Evolutionary conservation across 352 stramenopile genomes (phyloP), one percentile per base, ranked within the genome.

Genomic region (Phytophthora pinifolia): DNA sequence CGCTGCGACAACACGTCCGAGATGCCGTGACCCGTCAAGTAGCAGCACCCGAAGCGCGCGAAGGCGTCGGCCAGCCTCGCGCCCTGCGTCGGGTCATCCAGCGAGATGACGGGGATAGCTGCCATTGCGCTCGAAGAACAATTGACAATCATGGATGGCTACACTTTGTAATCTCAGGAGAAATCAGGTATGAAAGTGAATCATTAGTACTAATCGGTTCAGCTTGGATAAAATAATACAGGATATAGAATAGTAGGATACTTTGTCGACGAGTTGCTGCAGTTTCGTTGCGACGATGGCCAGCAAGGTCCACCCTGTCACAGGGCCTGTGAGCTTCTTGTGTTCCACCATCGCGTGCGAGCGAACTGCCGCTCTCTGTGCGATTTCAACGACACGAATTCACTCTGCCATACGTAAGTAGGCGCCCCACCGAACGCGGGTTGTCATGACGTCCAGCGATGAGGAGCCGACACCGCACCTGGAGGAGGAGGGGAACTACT

Each of bases 21-120:
- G 50, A 89, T 72, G 45, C 75, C 81, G 50, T 92, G 79, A 6
- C 76, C 78, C 31, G 54, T 70, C 29, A 92, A 67, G 60, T 92
- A 92, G 67, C 82, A 92, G 52, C 77, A 92, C 1, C 82, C 82
- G 47, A 76, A 92, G 48, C 80, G 75, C 6, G 69, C 70, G 35
- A 92, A 89, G 44, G 79, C 82, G 9, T 62, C 54, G 1, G 81
- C 74, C 36, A 92, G 70, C 39, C 68, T 44, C 55, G 69, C 56
- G 41, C 71, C 62, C 54, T 65, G 68, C 38, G 46, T 52, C 46
- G 64, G 55, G 46, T 83, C 76, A 47, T 86, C 74, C 18, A 89
- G 65, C 34, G 74, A 84, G 43, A 89, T 62, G 51, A 74, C 65
- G 17, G 79, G 79, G 41, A 83, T 75, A 27, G 62, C 34, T 12